These are phyloP conservation scores for Aspergillus quadricinctus DNA, from an alignment of 2,329 filamentous ascomycete species.

Conservation along the genomic window DNA sequence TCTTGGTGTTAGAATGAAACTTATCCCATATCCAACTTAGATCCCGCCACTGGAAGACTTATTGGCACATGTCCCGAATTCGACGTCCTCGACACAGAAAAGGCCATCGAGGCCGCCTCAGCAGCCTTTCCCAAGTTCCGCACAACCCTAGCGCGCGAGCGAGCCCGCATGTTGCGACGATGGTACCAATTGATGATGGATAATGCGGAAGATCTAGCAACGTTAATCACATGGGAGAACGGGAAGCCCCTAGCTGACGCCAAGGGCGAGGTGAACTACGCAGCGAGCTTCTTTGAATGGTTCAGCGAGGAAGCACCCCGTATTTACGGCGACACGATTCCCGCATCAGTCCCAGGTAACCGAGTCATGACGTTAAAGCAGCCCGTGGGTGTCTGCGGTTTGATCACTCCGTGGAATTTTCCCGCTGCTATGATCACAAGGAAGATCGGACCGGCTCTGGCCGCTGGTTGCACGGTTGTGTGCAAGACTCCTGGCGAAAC, in stretches of 20 bases:
- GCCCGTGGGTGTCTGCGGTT: constrained; percentile 62
- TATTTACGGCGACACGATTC: constrained; percentile 58
- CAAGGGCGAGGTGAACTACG: constrained; percentile 56
- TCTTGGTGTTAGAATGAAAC: not conserved
- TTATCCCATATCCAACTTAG: constrained; percentile 38
- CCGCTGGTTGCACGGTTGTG: constrained; percentile 93
- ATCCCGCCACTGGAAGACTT: constrained; percentile 75
- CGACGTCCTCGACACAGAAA: constrained; percentile 68
- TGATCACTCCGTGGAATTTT: constrained; percentile 68
- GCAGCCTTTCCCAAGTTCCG: constrained; percentile 62
- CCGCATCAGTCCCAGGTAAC: constrained; percentile 55
- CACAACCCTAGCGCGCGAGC: constrained; percentile 57
- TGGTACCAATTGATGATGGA: constrained; percentile 66
- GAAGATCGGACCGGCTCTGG: constrained; percentile 59
- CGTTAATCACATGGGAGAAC: constrained; percentile 65
- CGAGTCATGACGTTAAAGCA: constrained; percentile 61
- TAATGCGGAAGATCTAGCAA: constrained; percentile 62
- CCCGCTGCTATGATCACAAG: constrained; percentile 51
- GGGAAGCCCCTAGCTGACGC: constrained; percentile 62
- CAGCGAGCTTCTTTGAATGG: constrained; percentile 59
- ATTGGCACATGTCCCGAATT: constrained; percentile 84
- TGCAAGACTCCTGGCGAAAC: constrained; percentile 90
- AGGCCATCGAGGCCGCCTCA: constrained; percentile 77
- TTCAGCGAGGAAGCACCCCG: constrained; percentile 60
- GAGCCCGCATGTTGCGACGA: constrained; percentile 58